Conservation (phyloP, 495 filamentous ascomycete genomes). For the Staphylotrichum tortipilum region DNA sequence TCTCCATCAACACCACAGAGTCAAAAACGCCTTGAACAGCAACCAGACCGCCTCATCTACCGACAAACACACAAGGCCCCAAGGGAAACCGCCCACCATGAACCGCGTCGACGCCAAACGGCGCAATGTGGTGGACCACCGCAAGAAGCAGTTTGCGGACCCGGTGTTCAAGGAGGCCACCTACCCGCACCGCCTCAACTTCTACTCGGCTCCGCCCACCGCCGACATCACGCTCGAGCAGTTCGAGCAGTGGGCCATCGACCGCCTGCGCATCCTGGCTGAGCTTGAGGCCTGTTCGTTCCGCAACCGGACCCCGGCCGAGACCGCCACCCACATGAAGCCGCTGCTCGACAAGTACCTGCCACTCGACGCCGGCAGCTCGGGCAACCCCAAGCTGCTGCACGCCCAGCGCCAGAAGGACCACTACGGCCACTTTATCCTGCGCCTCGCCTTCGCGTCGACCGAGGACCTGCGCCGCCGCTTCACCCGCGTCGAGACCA, state of each 20-base stretch:
- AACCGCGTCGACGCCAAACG: conserved; percentile 75
- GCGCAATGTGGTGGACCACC: conserved; percentile 61
- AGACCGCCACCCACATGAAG: conserved; percentile 70
- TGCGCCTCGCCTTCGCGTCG: conserved; percentile 83
- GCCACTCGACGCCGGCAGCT: conserved; percentile 69
- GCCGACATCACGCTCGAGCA: conserved; percentile 93
- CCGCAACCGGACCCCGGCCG: conserved; percentile 72
- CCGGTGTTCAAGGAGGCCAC: conserved; percentile 61
- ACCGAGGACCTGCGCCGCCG: conserved; percentile 88
- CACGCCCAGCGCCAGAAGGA: conserved; percentile 81
- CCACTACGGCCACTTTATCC: conserved; percentile 96
- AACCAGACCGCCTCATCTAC: neutral
- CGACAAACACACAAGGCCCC: neutral
- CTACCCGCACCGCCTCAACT: conserved; percentile 82
- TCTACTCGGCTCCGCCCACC: conserved; percentile 82
- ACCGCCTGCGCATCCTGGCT: conserved; percentile 80
- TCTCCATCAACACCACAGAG: neutral
- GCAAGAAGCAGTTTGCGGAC: conserved; percentile 77
- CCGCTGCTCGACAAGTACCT: conserved; percentile 79
- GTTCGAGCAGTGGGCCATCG: conserved; percentile 99
- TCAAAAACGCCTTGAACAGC: neutral
- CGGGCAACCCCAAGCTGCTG: conserved; percentile 45
- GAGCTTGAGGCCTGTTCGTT: conserved; percentile 95
- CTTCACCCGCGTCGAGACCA: conserved; percentile 77
- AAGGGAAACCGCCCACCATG: conserved; percentile 45